Conservation (phyloP, 1,139 yeast genomes). For the Blastobotrys indianensis region DNA sequence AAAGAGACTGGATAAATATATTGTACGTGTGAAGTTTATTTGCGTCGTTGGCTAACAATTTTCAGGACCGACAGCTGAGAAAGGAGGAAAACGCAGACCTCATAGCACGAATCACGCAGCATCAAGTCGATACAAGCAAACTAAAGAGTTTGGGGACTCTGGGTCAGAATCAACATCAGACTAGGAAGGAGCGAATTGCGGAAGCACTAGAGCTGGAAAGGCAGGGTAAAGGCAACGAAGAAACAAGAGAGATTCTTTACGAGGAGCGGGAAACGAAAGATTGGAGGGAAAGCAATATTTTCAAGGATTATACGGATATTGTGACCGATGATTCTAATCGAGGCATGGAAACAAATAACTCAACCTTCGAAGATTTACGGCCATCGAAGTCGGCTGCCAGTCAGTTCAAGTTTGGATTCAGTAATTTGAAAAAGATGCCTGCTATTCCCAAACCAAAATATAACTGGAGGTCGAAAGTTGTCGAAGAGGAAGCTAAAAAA, state of each 20-base stretch:
- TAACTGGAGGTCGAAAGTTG: conserved; percentile 54
- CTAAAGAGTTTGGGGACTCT: conserved; percentile 68
- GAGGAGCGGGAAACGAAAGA: conserved; percentile 63
- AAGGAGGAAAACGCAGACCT: conserved; percentile 82
- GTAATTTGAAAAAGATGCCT: conserved; percentile 45
- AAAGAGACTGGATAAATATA: conserved; percentile 49
- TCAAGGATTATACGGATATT: conserved; percentile 6
- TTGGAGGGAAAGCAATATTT: conserved; percentile 46
- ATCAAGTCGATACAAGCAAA: conserved; percentile 56
- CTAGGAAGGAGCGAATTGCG: conserved; percentile 61
- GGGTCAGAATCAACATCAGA: conserved; percentile 65
- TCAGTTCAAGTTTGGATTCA: conserved; percentile 57
- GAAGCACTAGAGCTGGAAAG: conserved; percentile 73
- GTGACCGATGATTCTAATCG: neutral
- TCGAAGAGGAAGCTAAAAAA: conserved; percentile 36
- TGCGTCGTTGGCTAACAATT: conserved; percentile 29
- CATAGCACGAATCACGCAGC: conserved; percentile 66
- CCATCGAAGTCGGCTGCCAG: conserved; percentile 9
- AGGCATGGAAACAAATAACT: conserved; percentile 23
- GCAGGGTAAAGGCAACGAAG: conserved; percentile 65
- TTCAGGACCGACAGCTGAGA: conserved; percentile 74
- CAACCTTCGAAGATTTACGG: conserved; percentile 67
- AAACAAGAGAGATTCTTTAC: conserved; percentile 57
- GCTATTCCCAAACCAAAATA: conserved; percentile 44
- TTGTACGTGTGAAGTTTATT: conserved; percentile 25